phyloP scores from a whole-genome alignment of 2,329 filamentous ascomycete species.

The Penicillium sp. region DNA sequence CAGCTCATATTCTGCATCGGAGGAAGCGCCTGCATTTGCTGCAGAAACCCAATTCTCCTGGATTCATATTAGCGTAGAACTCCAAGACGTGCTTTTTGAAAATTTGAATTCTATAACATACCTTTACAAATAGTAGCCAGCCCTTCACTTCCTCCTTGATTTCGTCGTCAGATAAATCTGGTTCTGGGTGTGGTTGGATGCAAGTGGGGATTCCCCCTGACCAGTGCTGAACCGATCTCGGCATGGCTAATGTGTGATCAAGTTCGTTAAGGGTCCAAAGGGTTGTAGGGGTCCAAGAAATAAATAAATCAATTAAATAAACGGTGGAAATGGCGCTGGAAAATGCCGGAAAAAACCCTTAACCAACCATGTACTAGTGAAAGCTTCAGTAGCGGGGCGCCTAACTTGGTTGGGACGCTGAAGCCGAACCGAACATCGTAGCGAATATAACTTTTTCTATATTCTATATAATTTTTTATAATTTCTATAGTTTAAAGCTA shows the following conservation, averaged over 20 bases:
- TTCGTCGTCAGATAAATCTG: conserved; percentile 9
- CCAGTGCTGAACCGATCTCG: conserved; percentile 8
- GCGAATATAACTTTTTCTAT: too few species aligned
- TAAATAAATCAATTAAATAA: neutral
- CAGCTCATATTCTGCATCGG: conserved; percentile 12
- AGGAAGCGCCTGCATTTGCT: conserved; percentile 1
- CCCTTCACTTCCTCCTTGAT: conserved; percentile 15
- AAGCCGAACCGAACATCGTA: too few species aligned
- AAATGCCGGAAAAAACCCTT: too few species aligned
- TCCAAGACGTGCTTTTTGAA: neutral
- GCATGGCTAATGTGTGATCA: neutral
- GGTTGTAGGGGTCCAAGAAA: neutral
- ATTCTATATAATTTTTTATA: too few species aligned
- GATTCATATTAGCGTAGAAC: neutral
- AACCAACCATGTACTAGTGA: too few species aligned
- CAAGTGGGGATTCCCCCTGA: conserved; percentile 4
- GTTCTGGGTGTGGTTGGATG: conserved; percentile 9
- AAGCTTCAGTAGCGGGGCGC: too few species aligned
- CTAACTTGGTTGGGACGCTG: too few species aligned
- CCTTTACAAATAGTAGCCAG: conserved; percentile 13
- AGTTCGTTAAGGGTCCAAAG: neutral
- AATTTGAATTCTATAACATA: neutral
- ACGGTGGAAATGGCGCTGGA: too few species aligned
- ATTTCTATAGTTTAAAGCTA: too few species aligned
- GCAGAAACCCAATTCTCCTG: conserved; percentile 11